Conservation (phyloP, 1,284 basidiomycete species). For the Ceratobasidium sp. region DNA sequence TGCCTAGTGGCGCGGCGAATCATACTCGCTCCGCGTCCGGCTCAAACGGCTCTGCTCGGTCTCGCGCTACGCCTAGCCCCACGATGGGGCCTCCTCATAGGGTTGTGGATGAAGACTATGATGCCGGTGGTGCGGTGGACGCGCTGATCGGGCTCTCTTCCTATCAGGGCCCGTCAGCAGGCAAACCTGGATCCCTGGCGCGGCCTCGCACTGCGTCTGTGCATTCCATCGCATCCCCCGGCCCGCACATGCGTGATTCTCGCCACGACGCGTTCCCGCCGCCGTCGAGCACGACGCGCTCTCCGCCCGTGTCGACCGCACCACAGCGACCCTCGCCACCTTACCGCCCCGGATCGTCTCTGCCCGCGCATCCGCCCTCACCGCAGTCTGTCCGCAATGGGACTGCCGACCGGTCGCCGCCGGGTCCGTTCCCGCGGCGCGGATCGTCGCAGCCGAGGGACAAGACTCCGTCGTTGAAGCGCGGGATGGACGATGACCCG, state of each 20-base stretch:
- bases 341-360: slow-evolving; percentile 53
- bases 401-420: slow-evolving; percentile 22
- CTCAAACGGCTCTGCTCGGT: slow-evolving; percentile 63
- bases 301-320: slow-evolving; percentile 30
- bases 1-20: slow-evolving; percentile 25
- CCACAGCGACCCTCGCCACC: slow-evolving; percentile 34
- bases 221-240: slow-evolving; percentile 18
- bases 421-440: slow-evolving; percentile 30
- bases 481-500: slow-evolving; percentile 60
- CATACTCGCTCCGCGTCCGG: slow-evolving; percentile 32
- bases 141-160: slow-evolving; percentile 67
- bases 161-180: slow-evolving; percentile 50
- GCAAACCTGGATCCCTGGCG: slow-evolving; percentile 36
- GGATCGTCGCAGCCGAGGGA: slow-evolving; percentile 36
- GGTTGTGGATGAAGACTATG: slow-evolving; percentile 80
- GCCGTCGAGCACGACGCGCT: slow-evolving; percentile 21
- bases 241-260: slow-evolving; percentile 16
- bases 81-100: slow-evolving; percentile 59
- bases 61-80: slow-evolving; percentile 62
- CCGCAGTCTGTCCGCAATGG: slow-evolving; percentile 45
- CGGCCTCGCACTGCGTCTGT: slow-evolving; percentile 37
- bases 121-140: slow-evolving; percentile 72
- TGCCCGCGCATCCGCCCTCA: slow-evolving; percentile 56
- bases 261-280: slow-evolving; percentile 40
- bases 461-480: slow-evolving; percentile 59